Percentiles rank a stretch among this genome's conserved stretches.
These are phyloP conservation scores for Teratosphaeriaceae sp. DNA, from an alignment of 2,329 filamentous ascomycete species.

Conservation along the genomic window DNA sequence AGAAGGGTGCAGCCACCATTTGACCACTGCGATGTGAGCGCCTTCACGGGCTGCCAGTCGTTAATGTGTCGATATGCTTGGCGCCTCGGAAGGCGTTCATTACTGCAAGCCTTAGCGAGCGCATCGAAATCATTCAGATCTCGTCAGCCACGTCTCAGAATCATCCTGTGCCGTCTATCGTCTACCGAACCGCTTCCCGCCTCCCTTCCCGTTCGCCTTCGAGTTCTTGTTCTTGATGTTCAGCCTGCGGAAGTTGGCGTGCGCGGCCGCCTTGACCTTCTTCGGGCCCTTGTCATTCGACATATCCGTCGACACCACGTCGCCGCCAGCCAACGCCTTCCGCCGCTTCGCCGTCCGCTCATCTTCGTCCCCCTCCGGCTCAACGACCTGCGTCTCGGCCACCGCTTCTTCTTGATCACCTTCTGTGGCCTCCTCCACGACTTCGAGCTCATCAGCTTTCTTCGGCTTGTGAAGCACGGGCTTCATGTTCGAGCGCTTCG, in stretches of 20 bases:
- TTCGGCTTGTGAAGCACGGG: slow-evolving; percentile 26
- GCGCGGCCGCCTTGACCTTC: slow-evolving; percentile 41
- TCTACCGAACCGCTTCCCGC: slow-evolving; percentile 28
- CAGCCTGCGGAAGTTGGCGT: slow-evolving; percentile 43
- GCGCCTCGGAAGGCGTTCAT: too few species aligned
- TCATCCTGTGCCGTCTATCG: too few species aligned
- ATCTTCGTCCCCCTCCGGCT: not conserved
- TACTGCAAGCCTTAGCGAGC: too few species aligned
- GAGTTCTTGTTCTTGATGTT: slow-evolving; percentile 47
- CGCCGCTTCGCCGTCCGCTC: not conserved
- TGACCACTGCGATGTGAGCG: too few species aligned
- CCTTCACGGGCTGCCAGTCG: too few species aligned
- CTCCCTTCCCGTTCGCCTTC: slow-evolving; percentile 36
- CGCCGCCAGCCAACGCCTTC: not conserved
- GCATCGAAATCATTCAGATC: too few species aligned
- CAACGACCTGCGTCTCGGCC: not conserved
- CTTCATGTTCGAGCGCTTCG: slow-evolving; percentile 55
- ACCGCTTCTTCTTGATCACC: slow-evolving; percentile 7
- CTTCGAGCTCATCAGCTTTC: slow-evolving; percentile 19
- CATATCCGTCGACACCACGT: not conserved
- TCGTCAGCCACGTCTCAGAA: too few species aligned
- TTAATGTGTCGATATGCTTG: too few species aligned
- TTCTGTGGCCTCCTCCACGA: slow-evolving; percentile 6
- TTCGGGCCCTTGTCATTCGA: slow-evolving; percentile 13
- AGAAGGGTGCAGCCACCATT: too few species aligned